These are phyloP conservation scores for Bisporella sp. DNA, from an alignment of 2,329 filamentous ascomycete genomes.

Conservation along the genomic window DNA sequence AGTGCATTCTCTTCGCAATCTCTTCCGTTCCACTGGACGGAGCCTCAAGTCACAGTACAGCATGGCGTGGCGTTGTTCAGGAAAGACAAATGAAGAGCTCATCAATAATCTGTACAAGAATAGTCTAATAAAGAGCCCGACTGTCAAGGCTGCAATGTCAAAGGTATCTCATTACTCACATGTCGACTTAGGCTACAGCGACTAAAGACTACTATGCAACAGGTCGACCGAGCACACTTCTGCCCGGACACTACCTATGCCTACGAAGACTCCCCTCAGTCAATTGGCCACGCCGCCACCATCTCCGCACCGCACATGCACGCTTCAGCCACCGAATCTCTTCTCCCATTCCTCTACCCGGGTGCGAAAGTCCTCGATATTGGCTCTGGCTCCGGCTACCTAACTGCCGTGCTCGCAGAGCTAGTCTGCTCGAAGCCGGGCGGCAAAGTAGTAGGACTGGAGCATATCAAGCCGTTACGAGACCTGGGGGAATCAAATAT, in stretches of 20 bases:
- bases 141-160: conserved; percentile 75
- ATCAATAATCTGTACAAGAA: conserved; percentile 70
- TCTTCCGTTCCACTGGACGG: conserved; percentile 1
- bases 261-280: conserved; percentile 67
- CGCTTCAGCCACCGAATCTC: conserved; percentile 54
- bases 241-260: conserved; percentile 59
- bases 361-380: conserved; percentile 58
- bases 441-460: conserved; percentile 58
- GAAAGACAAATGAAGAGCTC: conserved; percentile 64
- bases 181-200: neutral
- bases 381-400: conserved; percentile 71
- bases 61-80: conserved; percentile 91
- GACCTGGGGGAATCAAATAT: conserved; percentile 61
- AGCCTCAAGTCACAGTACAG: conserved; percentile 18
- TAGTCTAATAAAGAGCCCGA: conserved; percentile 63
- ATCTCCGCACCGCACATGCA: conserved; percentile 73
- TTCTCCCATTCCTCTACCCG: conserved; percentile 50
- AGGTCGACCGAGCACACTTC: conserved; percentile 89
- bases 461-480: conserved; percentile 61
- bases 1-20: conserved; percentile 7
- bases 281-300: conserved; percentile 60
- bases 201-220: conserved; percentile 5
- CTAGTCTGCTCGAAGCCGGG: conserved; percentile 14
- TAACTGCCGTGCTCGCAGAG: conserved; percentile 83
- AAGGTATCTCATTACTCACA: conserved; percentile 39